Evolutionary conservation across 2,329 filamentous ascomycete species (phyloP), one percentile per base, ranked within the genome.

Genomic region (Neurospora sp.): DNA sequence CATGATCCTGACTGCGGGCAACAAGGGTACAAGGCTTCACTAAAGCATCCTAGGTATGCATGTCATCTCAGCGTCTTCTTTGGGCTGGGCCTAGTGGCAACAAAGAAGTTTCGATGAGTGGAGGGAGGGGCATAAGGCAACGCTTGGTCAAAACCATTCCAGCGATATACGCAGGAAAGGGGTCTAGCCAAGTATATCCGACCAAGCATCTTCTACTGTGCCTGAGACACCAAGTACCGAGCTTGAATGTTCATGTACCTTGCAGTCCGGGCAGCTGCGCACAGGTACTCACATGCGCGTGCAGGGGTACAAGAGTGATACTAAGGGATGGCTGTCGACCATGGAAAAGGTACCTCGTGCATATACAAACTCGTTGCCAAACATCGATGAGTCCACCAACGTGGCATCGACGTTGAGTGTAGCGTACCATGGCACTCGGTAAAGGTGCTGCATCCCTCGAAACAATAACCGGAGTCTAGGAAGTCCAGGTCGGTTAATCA

Each of bases 401-500:
- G 65, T 62, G 62, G 71, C 69, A 70, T 66, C 68, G 36, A 28
- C 23, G 39, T 73, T 74, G 71, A 72, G 67, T 74, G 72, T 57
- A 73, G 71, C 71, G 71, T 68, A 71, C 74, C 73, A 36, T 62
- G 28, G 23, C 12, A 8, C 23, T 62, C 52, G 52, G 15, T 36
- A 62, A 6, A 62, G 52, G 52, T 62, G 52, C 52, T 62, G 52
- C 52, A 62, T 36, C 28, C 52, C 52, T 62, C 52, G 52, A 62
- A 62, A 62, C 52, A 62, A 62, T 17, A 62, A 57, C 52, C 52
- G 23, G 52, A 62, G 52, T 62, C 23, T 62, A 33, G 52, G 52
- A 62, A 62, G 52, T 33, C 52, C 52, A 75, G 73, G 74, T 77
- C 76, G 74, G 75, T 75, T 76, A 75, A 76, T 76, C 70, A 71